Conservation (phyloP, 1,284 basidiomycete species). For the Boletus smithii region DNA sequence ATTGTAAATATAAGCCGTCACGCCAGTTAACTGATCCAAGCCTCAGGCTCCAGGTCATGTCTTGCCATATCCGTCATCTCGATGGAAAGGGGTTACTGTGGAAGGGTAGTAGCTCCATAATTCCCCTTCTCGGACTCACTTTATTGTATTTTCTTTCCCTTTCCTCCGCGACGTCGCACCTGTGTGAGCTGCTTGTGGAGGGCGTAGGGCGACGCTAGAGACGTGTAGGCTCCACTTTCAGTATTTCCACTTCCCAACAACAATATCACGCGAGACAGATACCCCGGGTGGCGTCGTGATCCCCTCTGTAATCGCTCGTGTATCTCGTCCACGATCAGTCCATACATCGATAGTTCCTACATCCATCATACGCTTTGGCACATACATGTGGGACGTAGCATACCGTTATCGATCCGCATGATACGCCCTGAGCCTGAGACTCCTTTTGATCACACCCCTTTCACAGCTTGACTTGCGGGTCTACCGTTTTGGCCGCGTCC, state of each 20-base stretch:
- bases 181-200: slow-evolving; percentile 8
- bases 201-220: slow-evolving; percentile 18
- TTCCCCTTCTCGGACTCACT: slow-evolving; percentile 11
- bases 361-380: not conserved
- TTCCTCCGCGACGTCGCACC: slow-evolving; percentile 1
- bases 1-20: not conserved
- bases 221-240: slow-evolving; percentile 1
- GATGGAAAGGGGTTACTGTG: slow-evolving; percentile 26
- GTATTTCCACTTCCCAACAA: not conserved
- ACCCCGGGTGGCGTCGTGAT: slow-evolving; percentile 9
- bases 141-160: not conserved
- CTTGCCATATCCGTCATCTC: slow-evolving; percentile 18
- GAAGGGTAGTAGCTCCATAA: slow-evolving; percentile 13
- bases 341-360: slow-evolving; percentile 20
- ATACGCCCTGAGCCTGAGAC: too few species aligned
- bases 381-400: slow-evolving; percentile 5
- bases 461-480: slow-evolving; percentile 6
- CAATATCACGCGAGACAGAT: slow-evolving; percentile 10
- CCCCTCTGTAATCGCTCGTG: slow-evolving; percentile 1
- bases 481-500: slow-evolving; percentile 8
- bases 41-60: not conserved
- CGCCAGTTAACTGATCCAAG: slow-evolving; percentile 1
- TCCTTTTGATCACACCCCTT: slow-evolving; percentile 13
- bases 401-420: slow-evolving; percentile 14
- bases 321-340: slow-evolving; percentile 10